Evolutionary conservation across 2,329 filamentous ascomycete species (phyloP).

Genomic region (Claviceps sp.): DNA sequence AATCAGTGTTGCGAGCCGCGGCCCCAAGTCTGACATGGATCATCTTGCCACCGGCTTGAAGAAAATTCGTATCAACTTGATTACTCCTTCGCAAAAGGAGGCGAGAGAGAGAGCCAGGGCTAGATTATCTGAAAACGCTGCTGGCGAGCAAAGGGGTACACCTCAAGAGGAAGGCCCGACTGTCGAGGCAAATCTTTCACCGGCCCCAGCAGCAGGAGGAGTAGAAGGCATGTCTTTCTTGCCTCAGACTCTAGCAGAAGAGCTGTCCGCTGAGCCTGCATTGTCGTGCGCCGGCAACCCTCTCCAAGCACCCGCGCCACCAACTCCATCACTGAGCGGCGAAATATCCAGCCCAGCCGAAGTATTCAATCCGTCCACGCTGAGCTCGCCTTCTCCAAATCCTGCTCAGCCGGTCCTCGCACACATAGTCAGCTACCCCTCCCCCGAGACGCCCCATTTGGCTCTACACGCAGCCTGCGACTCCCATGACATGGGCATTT

Average conservation of each 20-base stretch:
- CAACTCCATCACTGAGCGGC: slow-evolving; percentile 13
- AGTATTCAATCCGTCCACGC: slow-evolving; percentile 10
- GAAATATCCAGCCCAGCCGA: slow-evolving; percentile 13
- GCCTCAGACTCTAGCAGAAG: neutral
- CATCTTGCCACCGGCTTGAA: slow-evolving; percentile 45
- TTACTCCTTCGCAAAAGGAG: slow-evolving; percentile 45
- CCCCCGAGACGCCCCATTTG: slow-evolving; percentile 17
- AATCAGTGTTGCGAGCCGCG: slow-evolving; percentile 4
- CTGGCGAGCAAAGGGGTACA: neutral
- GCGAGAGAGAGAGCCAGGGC: slow-evolving; percentile 26
- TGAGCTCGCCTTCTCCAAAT: slow-evolving; percentile 9
- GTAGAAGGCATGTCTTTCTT: neutral
- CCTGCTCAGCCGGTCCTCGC: slow-evolving; percentile 11
- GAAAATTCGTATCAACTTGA: slow-evolving; percentile 48
- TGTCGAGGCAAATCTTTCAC: neutral
- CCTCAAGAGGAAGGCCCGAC: neutral
- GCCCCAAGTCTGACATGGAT: slow-evolving; percentile 31
- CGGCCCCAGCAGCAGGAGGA: neutral
- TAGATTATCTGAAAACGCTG: slow-evolving; percentile 9
- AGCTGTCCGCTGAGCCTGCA: neutral
- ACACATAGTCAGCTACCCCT: slow-evolving; percentile 18
- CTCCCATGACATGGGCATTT: slow-evolving; percentile 23
- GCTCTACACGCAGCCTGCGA: slow-evolving; percentile 13
- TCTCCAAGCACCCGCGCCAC: slow-evolving; percentile 8
- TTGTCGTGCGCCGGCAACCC: neutral